Conservation (phyloP, 1,284 basidiomycete species). For the Marasmius tenuissimus region DNA sequence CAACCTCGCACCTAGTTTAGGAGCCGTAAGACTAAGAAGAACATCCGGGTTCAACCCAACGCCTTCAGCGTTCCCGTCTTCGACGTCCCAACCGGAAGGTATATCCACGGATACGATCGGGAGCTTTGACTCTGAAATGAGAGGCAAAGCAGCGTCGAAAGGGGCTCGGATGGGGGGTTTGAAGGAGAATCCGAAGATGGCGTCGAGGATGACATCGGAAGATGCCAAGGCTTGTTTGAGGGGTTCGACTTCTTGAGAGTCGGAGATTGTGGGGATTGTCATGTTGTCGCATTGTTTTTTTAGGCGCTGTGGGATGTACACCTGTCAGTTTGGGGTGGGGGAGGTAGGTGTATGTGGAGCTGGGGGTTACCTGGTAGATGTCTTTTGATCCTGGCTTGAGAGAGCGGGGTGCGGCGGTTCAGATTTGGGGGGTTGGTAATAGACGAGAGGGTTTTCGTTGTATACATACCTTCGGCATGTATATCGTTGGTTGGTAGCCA, state of each 20-base stretch:
- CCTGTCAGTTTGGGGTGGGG: not conserved
- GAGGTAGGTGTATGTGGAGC: not conserved
- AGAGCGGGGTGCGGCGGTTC: not conserved
- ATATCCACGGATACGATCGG: conserved; percentile 94
- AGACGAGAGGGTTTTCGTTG: not conserved
- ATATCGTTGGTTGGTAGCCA: conserved; percentile 82
- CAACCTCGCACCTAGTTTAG: conserved; percentile 81
- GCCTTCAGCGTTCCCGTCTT: conserved; percentile 63
- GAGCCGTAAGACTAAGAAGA: conserved; percentile 89
- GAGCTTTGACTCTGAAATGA: conserved; percentile 62
- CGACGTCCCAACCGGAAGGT: conserved; percentile 95
- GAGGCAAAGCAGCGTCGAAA: conserved; percentile 75
- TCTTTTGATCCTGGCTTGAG: conserved; percentile 84
- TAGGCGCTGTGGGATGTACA: conserved; percentile 53
- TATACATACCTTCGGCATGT: conserved; percentile 84
- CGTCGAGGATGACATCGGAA: conserved; percentile 89
- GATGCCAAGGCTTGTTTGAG: conserved; percentile 55
- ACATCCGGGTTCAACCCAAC: conserved; percentile 73
- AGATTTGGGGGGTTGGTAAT: no score
- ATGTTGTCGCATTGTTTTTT: conserved; percentile 88
- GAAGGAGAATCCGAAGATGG: conserved; percentile 98
- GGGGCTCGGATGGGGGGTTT: conserved; percentile 84
- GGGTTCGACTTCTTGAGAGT: conserved; percentile 46
- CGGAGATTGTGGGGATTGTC: conserved; percentile 68
- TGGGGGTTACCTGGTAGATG: conserved; percentile 67